Conservation (phyloP, 148 eudicot species). For the Diospyros kaki region DNA sequence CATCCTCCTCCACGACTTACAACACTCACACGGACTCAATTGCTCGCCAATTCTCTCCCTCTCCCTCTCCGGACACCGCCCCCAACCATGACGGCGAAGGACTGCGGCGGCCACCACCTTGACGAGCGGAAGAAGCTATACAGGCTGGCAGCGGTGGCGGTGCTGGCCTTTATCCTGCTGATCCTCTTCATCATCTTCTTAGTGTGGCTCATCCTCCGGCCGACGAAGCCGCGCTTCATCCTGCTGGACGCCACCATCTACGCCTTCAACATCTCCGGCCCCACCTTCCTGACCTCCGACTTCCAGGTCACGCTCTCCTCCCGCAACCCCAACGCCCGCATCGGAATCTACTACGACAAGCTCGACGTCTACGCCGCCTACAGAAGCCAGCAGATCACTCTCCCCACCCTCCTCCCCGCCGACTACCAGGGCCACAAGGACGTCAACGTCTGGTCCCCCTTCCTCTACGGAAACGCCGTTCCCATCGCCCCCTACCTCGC, state of each 20-base stretch:
- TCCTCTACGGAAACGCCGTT: slow-evolving; percentile 27
- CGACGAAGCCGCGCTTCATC: slow-evolving; percentile 39
- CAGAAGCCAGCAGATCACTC: slow-evolving; percentile 40
- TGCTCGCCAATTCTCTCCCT: too few relatives aligned
- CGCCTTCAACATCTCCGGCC: slow-evolving; percentile 36
- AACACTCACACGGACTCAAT: too few relatives aligned
- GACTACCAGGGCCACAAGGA: slow-evolving; percentile 41
- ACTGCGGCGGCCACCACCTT: slow-evolving; percentile 45
- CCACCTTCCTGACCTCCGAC: slow-evolving; percentile 31
- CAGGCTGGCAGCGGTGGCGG: slow-evolving; percentile 12
- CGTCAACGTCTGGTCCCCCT: slow-evolving; percentile 39
- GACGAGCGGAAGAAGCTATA: slow-evolving; percentile 3
- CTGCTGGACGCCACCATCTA: slow-evolving; percentile 51
- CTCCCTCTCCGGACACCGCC: neutral
- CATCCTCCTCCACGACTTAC: too few relatives aligned
- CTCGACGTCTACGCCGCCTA: slow-evolving; percentile 38
- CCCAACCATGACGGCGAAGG: slow-evolving; percentile 28
- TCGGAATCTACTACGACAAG: slow-evolving; percentile 42
- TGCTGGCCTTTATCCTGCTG: slow-evolving; percentile 21
- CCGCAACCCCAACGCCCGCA: slow-evolving; percentile 38
- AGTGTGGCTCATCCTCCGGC: slow-evolving; percentile 43
- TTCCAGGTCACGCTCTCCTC: slow-evolving; percentile 39
- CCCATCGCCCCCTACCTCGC: slow-evolving; percentile 38
- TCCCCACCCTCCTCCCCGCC: slow-evolving; percentile 31
- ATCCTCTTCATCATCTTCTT: slow-evolving; percentile 32